A percentile compares a stretch with the other conserved stretches of the same genome.
Evolutionary conservation across 345 rosid genomes (phyloP).

Genomic region (Syzygium oleosum): DNA sequence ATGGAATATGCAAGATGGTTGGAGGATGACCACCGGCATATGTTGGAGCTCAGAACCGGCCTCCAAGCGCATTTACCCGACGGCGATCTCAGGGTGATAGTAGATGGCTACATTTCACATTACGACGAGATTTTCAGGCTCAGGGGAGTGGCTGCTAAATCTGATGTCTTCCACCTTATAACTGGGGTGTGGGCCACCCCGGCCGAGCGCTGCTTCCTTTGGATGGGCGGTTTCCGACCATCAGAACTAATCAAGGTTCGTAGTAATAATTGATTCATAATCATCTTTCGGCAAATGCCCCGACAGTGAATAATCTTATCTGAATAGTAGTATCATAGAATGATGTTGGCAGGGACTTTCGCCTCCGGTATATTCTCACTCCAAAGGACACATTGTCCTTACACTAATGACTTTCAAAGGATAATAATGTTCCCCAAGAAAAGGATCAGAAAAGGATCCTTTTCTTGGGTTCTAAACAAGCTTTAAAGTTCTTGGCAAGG

Average conservation of each 20-base stretch:
- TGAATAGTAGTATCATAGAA: background rate
- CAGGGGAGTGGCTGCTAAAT: conserved; percentile 55
- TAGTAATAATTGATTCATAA: background rate
- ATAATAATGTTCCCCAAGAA: background rate
- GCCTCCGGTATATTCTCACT: background rate
- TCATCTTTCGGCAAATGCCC: background rate
- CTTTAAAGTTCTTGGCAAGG: background rate
- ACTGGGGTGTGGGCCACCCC: conserved; percentile 88
- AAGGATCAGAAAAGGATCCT: background rate
- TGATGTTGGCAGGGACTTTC: background rate
- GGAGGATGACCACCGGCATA: conserved; percentile 79
- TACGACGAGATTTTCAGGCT: conserved; percentile 80
- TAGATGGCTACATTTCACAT: conserved; percentile 76
- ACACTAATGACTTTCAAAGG: background rate
- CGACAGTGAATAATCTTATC: background rate
- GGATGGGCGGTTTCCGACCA: conserved; percentile 98
- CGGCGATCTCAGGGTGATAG: conserved; percentile 55
- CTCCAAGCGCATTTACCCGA: conserved; percentile 72
- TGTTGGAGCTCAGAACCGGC: conserved; percentile 73
- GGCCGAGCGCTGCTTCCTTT: conserved; percentile 92
- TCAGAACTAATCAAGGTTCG: conserved; percentile 90
- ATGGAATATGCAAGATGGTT: conserved; percentile 94
- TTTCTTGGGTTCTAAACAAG: background rate
- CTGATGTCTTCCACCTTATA: conserved; percentile 83
- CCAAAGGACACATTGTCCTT: background rate